Evolutionary conservation across 2,329 filamentous ascomycete genomes (phyloP).

Genomic region (Xylaria digitata): DNA sequence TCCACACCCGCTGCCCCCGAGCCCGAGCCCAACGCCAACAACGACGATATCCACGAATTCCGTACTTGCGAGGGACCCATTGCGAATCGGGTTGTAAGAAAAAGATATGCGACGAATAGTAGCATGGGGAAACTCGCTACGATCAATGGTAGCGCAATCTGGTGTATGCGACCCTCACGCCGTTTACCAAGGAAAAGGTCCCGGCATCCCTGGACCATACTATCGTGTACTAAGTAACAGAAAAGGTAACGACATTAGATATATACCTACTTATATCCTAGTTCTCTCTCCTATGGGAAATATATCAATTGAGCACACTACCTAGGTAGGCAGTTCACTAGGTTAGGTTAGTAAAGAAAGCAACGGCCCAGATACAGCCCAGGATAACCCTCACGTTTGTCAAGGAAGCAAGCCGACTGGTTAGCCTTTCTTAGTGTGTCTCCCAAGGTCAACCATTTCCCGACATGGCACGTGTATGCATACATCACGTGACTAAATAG

Average conservation of each 20-base stretch:
- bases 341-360: too few species aligned
- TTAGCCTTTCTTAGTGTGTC: neutral
- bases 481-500: too few species aligned
- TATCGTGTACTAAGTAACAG: neutral
- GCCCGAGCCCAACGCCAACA: neutral
- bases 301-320: neutral
- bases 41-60: neutral
- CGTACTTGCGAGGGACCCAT: neutral
- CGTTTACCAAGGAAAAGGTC: neutral
- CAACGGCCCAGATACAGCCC: neutral
- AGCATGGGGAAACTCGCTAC: neutral
- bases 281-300: too few species aligned
- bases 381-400: constrained; percentile 23
- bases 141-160: neutral
- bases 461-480: too few species aligned
- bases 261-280: neutral
- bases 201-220: neutral
- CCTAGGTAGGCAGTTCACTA: neutral
- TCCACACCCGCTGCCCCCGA: constrained; percentile 47
- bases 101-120: neutral
- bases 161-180: neutral
- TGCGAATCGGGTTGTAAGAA: neutral
- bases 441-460: too few species aligned
- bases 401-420: constrained; percentile 27
- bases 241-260: neutral